These are phyloP conservation scores for Lachancea kluyveri DNA, from an alignment of 805 yeast species.

Conservation along the genomic window DNA sequence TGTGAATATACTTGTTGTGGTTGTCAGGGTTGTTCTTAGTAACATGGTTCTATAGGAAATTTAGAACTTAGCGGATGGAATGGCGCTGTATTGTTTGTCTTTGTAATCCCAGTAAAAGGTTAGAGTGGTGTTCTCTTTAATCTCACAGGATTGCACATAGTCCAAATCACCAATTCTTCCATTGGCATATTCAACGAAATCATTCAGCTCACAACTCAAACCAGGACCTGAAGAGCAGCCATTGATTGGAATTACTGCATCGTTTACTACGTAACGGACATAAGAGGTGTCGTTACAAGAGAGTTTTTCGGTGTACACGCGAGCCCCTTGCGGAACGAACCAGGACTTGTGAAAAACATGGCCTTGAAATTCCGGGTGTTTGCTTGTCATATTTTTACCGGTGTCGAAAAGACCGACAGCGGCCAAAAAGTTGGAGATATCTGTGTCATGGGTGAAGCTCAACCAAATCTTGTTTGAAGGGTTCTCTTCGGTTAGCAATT, in stretches of 20 bases:
- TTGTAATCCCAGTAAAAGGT: constrained; percentile 12
- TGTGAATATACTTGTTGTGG: too few species aligned
- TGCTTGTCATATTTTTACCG: constrained; percentile 36
- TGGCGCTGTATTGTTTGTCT: constrained; percentile 6
- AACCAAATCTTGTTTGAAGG: constrained; percentile 54
- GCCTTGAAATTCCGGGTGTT: constrained; percentile 38
- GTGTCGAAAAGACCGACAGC: constrained; percentile 51
- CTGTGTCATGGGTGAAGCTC: constrained; percentile 73
- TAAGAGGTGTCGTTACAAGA: constrained; percentile 36
- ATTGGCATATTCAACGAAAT: constrained; percentile 29
- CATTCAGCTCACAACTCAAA: constrained; percentile 37
- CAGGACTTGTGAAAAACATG: constrained; percentile 43
- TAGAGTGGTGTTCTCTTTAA: constrained; percentile 4
- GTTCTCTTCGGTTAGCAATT: constrained; percentile 40
- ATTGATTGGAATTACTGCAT: constrained; percentile 47
- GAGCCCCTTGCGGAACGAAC: constrained; percentile 53
- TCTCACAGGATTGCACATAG: constrained; percentile 31
- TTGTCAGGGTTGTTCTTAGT: too few species aligned
- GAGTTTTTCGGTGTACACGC: constrained; percentile 46
- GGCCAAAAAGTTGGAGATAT: constrained; percentile 51
- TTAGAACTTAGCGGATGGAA: too few species aligned
- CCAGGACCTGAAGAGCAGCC: constrained; percentile 50
- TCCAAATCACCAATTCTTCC: constrained; percentile 27
- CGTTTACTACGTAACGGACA: constrained; percentile 46
- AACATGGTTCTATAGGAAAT: too few species aligned